Base-by-base conservation (phyloP, 2,329 filamentous ascomycete genomes). In the Ceratocystis colombiana region DNA sequence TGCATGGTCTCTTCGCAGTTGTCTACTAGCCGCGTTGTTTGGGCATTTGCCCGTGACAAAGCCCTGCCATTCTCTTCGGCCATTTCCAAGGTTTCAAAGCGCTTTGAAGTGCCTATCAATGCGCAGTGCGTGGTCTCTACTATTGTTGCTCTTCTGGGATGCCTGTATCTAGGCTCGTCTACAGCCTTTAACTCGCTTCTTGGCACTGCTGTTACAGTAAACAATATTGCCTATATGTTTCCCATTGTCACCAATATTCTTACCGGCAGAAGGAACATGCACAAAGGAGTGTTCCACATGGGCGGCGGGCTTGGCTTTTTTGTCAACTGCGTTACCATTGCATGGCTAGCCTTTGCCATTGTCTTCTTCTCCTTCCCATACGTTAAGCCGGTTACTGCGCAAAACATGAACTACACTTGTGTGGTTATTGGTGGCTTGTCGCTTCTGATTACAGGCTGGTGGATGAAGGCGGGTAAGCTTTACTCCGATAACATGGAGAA, bases 361-460 rank as follows among this genome's bases (percentile, higher is more conserved):
- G 71, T 78, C 1, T 77, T 79, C 70, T 78, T 78, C 71, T 77
- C 74, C 0, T 78, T 79, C 69, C 77, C 77, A 0, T 78, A 77
- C 64, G 70, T 73, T 50, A 74, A 73, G 71, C 77, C 77, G 0
- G 76, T 77, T 7, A 71, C 70, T 41, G 70, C 70, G 1, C 67
- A 69, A 30, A 79, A 78, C 66, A 80, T 80, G 78, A 80, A 68
- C 46, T 68, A 68, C 48, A 79, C 78, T 1, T 79, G 78, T 61
- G 76, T 78, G 0, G 76, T 78, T 12, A 75, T 79, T 4, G 78
- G 77, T 1, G 77, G 72, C 0, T 64, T 73, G 30, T n/a, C 68
- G 2, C 74, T 77, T 6, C 57, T 76, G 1, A 71, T 79, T 8
- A 73, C 75, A 1, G 68, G 67, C 0, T 79, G 77, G 78, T 79